Evolutionary conservation across 305 asterid genomes (phyloP).

Genomic region (Fraxinus ornus): DNA sequence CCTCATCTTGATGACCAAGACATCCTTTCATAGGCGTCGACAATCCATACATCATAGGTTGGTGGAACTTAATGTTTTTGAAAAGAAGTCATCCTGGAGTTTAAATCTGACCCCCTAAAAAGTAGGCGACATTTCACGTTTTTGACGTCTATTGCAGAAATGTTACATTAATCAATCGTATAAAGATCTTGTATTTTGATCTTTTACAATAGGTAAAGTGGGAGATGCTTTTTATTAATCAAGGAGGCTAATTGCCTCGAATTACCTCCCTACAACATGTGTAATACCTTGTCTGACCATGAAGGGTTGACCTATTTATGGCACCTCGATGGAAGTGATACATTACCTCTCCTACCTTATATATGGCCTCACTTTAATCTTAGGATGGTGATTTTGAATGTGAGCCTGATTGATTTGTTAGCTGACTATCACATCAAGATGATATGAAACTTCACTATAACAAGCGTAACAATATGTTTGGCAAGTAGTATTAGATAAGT

Average conservation of each 20-base stretch:
- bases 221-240: background rate
- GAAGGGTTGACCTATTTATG: too few relatives aligned
- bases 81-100: too few relatives aligned
- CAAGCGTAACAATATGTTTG: background rate
- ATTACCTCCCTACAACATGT: background rate
- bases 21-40: background rate
- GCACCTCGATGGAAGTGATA: background rate
- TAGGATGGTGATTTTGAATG: background rate
- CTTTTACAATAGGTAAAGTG: background rate
- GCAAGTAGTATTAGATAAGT: background rate
- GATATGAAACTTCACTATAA: too few relatives aligned
- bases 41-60: too few relatives aligned
- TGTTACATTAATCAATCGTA: background rate
- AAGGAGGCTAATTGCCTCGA: background rate
- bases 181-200: too few relatives aligned
- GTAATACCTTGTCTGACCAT: background rate
- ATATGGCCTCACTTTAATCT: background rate
- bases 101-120: too few relatives aligned
- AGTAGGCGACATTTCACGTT: too few relatives aligned
- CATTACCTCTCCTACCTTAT: background rate
- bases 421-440: background rate
- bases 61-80: too few relatives aligned
- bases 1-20: too few relatives aligned
- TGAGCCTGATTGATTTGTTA: too few relatives aligned
- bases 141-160: too few relatives aligned